Conservation (phyloP, 2,329 filamentous ascomycete species). For the Botrytis pseudocinerea region DNA sequence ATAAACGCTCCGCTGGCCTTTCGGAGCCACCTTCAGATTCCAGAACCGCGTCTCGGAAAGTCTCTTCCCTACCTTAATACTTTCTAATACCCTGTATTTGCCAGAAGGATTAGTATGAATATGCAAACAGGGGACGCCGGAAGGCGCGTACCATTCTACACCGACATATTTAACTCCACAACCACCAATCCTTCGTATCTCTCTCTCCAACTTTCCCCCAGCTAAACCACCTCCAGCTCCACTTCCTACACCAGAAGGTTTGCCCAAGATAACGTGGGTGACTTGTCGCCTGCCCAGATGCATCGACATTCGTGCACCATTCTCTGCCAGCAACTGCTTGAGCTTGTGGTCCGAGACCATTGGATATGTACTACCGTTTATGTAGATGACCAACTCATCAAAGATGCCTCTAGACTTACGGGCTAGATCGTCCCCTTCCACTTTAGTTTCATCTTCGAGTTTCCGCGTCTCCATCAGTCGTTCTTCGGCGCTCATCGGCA, state of each 20-base stretch:
- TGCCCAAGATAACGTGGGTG: slow-evolving; percentile 82
- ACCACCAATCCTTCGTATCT: slow-evolving; percentile 68
- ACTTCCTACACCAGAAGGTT: slow-evolving; percentile 48
- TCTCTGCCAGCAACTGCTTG: slow-evolving; percentile 71
- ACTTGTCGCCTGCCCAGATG: slow-evolving; percentile 71
- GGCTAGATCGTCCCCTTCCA: slow-evolving; percentile 36
- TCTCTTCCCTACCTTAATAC: slow-evolving; percentile 72
- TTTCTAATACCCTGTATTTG: slow-evolving; percentile 70
- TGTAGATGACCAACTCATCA: slow-evolving; percentile 70
- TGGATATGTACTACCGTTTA: slow-evolving; percentile 85
- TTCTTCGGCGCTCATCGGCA: slow-evolving; percentile 37
- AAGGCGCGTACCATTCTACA: slow-evolving; percentile 67
- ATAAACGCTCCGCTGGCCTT: slow-evolving; percentile 65
- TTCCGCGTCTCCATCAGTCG: slow-evolving; percentile 42
- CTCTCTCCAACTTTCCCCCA: slow-evolving; percentile 76
- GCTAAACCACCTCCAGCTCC: slow-evolving; percentile 75
- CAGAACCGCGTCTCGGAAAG: slow-evolving; percentile 74
- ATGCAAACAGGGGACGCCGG: slow-evolving; percentile 19
- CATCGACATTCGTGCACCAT: slow-evolving; percentile 72
- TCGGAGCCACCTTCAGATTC: slow-evolving; percentile 59
- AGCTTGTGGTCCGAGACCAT: slow-evolving; percentile 82
- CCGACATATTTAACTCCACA: slow-evolving; percentile 75
- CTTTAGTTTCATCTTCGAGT: slow-evolving; percentile 54
- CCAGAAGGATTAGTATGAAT: slow-evolving; percentile 22
- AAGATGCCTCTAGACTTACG: slow-evolving; percentile 55